These are phyloP conservation scores for Termitomyces sp. DNA, from an alignment of 768 basidiomycete genomes.

Conservation along the genomic window DNA sequence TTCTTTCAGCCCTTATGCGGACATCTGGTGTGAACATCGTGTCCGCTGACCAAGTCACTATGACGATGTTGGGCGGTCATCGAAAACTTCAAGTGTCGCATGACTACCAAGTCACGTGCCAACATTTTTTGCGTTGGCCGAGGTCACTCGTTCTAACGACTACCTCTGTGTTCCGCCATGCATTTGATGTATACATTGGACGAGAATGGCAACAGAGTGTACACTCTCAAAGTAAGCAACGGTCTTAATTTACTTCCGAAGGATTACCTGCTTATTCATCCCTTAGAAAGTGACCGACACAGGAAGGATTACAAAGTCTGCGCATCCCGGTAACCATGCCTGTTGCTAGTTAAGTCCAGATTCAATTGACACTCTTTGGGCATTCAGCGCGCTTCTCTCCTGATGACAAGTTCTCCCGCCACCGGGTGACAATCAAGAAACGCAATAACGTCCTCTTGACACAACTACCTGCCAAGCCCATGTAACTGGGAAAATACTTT, in stretches of 20 bases:
- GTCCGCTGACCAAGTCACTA: too few species aligned
- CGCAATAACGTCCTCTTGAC: constrained; percentile 86
- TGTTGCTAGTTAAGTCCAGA: background rate
- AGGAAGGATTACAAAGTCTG: constrained; percentile 89
- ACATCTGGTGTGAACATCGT: too few species aligned
- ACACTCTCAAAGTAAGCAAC: constrained; percentile 81
- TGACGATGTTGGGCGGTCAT: too few species aligned
- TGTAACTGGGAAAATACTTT: constrained; percentile 39
- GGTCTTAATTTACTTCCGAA: background rate
- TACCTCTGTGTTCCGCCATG: constrained; percentile 47
- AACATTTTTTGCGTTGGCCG: background rate
- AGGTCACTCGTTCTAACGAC: background rate
- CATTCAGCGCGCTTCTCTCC: constrained; percentile 92
- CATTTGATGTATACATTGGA: constrained; percentile 96
- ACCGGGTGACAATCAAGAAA: constrained; percentile 96
- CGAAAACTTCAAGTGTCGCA: too few species aligned
- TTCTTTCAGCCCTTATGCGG: too few species aligned
- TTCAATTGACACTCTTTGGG: background rate
- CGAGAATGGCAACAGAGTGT: constrained; percentile 71
- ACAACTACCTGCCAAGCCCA: constrained; percentile 83
- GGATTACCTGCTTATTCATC: background rate
- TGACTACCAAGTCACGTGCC: constrained; percentile 5
- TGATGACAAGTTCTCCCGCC: constrained; percentile 98
- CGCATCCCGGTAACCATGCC: constrained; percentile 79
- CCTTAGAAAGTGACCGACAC: constrained; percentile 76